phyloP scores from a whole-genome alignment of 1,284 basidiomycete genomes.

The Heterobasidion occidentale region DNA sequence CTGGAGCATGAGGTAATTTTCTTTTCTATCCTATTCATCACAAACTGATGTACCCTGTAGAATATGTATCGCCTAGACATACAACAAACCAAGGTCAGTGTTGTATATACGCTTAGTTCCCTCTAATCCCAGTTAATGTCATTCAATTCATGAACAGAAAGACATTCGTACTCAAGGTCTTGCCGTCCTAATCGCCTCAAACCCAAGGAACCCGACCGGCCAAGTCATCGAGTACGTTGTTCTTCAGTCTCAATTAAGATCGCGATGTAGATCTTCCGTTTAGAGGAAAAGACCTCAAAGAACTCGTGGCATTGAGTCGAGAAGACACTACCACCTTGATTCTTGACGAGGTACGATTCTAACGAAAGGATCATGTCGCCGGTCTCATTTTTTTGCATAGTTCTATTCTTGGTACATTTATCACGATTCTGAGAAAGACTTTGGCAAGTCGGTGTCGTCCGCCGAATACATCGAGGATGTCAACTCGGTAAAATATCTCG shows the following conservation, averaged over 20 bases:
- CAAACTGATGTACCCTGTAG: conserved; percentile 17
- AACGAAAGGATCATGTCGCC: not conserved
- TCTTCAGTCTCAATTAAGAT: not conserved
- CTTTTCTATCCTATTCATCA: not conserved
- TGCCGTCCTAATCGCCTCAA: conserved; percentile 82
- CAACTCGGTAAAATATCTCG: conserved; percentile 42
- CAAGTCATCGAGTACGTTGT: conserved; percentile 47
- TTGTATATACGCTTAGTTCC: not conserved
- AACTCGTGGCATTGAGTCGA: conserved; percentile 67
- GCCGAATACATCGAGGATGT: conserved; percentile 84
- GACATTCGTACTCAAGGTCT: conserved; percentile 78
- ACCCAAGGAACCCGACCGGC: conserved; percentile 90
- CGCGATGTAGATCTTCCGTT: not conserved
- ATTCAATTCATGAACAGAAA: conserved; percentile 31
- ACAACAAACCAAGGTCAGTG: conserved; percentile 53
- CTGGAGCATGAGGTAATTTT: conserved; percentile 47
- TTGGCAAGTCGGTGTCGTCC: conserved; percentile 75
- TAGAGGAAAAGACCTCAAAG: conserved; percentile 74
- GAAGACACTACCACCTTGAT: conserved; percentile 73
- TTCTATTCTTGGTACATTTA: conserved; percentile 94
- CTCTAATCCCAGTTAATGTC: not conserved
- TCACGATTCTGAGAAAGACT: conserved; percentile 66
- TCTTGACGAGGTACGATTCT: conserved; percentile 67
- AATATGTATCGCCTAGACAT: conserved; percentile 69
- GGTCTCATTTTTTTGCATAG: conserved; percentile 25